Percentiles rank a stretch among this genome's conserved stretches.
Evolutionary conservation across 257 asterid genomes (phyloP).

Genomic region (Echites panduratus): DNA sequence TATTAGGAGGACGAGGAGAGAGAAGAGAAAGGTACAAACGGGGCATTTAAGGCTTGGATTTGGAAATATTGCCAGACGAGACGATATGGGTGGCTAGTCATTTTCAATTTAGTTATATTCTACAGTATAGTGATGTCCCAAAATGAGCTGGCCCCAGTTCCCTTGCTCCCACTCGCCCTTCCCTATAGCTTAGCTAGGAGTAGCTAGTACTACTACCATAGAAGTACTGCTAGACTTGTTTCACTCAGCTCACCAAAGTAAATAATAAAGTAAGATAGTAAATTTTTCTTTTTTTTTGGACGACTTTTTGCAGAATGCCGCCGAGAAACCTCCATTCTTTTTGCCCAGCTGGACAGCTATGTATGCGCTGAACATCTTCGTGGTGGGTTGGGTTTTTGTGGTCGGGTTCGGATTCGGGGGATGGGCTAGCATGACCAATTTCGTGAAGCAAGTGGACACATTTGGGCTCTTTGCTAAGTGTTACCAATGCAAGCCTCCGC

Average conservation of each 20-base stretch:
- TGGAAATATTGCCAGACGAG: constrained; percentile 39
- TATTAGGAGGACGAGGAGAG: constrained; percentile 17
- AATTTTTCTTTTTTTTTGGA: too few relatives aligned
- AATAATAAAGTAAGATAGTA: too few relatives aligned
- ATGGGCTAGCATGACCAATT: constrained; percentile 92
- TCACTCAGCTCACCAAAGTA: not conserved
- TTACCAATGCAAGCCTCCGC: constrained; percentile 73
- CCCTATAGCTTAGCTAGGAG: too few relatives aligned
- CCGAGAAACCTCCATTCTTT: constrained; percentile 87
- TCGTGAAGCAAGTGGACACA: constrained; percentile 65
- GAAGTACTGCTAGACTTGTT: too few relatives aligned
- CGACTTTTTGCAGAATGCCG: constrained; percentile 60
- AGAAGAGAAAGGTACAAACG: constrained; percentile 22
- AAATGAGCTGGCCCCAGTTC: constrained; percentile 43
- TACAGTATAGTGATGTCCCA: constrained; percentile 33
- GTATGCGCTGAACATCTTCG: constrained; percentile 61
- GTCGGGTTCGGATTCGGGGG: constrained; percentile 98
- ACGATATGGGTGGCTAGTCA: constrained; percentile 53
- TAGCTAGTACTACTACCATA: too few relatives aligned
- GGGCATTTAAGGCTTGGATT: constrained; percentile 49
- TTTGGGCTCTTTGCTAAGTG: constrained; percentile 97
- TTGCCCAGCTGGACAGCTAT: constrained; percentile 81
- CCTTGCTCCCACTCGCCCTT: too few relatives aligned
- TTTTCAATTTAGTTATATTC: constrained; percentile 64
- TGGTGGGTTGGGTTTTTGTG: constrained; percentile 62